Conservation (phyloP, 768 basidiomycete species). For the Gymnopilus junonius region DNA sequence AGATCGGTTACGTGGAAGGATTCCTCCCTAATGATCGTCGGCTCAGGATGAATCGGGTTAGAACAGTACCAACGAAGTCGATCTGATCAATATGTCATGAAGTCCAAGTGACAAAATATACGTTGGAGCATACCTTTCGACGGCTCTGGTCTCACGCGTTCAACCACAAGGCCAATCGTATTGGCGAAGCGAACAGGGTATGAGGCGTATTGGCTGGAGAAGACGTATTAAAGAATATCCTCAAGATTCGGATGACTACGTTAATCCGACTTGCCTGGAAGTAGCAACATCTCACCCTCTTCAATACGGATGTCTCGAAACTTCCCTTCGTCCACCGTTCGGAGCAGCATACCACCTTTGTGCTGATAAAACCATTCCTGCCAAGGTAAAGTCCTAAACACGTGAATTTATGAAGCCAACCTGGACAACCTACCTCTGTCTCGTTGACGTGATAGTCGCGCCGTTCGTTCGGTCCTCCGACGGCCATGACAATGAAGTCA, state of each 20-base stretch:
- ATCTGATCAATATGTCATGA: conserved; percentile 57
- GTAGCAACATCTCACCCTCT: conserved; percentile 96
- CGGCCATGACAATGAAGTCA: conserved; percentile 94
- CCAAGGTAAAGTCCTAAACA: background rate
- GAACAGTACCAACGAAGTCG: conserved; percentile 93
- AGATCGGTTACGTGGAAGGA: conserved; percentile 88
- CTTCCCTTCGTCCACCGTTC: conserved; percentile 77
- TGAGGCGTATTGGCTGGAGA: conserved; percentile 97
- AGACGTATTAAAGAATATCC: no score
- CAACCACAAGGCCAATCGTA: conserved; percentile 91
- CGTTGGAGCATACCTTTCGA: conserved; percentile 59
- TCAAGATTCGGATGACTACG: background rate
- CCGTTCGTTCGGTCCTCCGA: conserved; percentile 94
- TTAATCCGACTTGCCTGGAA: conserved; percentile 84
- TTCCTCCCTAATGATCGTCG: conserved; percentile 59
- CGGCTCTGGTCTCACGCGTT: conserved; percentile 77
- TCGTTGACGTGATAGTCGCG: conserved; percentile 96
- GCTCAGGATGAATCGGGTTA: conserved; percentile 52
- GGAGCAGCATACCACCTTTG: conserved; percentile 91
- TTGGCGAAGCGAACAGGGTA: conserved; percentile 88
- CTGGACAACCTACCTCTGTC: conserved; percentile 71
- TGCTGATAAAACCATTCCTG: conserved; percentile 99
- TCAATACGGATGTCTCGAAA: conserved; percentile 89
- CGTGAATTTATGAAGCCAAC: background rate
- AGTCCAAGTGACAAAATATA: background rate